Evolutionary conservation across 352 stramenopile genomes (phyloP).

Genomic region (Pythium sukuiense): DNA sequence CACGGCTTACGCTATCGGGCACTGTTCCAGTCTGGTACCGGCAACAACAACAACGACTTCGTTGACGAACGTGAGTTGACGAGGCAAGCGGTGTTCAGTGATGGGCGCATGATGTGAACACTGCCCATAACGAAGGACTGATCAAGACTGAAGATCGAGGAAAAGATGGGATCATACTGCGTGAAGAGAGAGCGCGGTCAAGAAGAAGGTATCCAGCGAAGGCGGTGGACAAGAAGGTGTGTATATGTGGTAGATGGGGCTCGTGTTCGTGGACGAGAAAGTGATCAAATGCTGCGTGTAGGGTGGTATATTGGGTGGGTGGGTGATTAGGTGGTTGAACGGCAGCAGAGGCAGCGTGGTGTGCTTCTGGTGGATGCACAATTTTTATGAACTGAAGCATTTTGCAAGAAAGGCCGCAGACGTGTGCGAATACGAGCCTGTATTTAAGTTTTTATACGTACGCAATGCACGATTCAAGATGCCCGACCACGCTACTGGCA

Average conservation of each 20-base stretch:
- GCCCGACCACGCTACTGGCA: background rate
- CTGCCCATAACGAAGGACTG: background rate
- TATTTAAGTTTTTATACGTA: constrained; percentile 28
- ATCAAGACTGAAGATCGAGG: background rate
- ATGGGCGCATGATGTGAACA: constrained; percentile 16
- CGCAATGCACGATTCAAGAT: background rate
- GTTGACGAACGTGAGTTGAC: constrained; percentile 27
- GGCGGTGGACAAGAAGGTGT: constrained; percentile 9
- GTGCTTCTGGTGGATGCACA: constrained; percentile 7
- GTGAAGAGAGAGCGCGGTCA: constrained; percentile 4
- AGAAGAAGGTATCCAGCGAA: constrained; percentile 7
- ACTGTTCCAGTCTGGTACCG: background rate
- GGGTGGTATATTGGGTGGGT: constrained; percentile 12
- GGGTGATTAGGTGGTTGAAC: constrained; percentile 4
- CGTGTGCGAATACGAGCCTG: constrained; percentile 7
- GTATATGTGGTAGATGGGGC: constrained; percentile 1
- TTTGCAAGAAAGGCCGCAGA: constrained; percentile 14
- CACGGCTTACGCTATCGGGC: constrained; percentile 22
- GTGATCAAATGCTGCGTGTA: constrained; percentile 7
- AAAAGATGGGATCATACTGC: background rate
- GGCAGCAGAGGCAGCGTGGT: background rate
- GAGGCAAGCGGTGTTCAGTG: constrained; percentile 19
- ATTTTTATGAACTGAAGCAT: constrained; percentile 17
- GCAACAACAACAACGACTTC: constrained; percentile 18
- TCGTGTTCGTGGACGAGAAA: constrained; percentile 4